Evolutionary conservation across 1,139 yeast genomes (phyloP).

Genomic region (Scheffersomyces parashehatae): DNA sequence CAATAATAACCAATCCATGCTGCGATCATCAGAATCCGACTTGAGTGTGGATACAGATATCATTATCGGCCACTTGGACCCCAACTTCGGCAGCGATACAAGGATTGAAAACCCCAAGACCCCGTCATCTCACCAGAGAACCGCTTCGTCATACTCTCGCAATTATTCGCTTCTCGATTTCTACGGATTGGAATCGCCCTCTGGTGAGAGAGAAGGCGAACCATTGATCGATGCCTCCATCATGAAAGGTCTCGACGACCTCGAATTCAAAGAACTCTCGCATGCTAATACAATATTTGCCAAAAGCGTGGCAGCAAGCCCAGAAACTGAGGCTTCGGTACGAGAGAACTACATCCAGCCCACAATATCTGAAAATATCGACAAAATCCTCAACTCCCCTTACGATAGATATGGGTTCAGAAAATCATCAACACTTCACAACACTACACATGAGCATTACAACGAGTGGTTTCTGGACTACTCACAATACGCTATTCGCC

Average conservation of each 20-base stretch:
- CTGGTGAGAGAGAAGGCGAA: constrained; percentile 7
- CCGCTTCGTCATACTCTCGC: constrained; percentile 35
- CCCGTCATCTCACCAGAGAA: constrained; percentile 24
- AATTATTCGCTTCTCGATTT: constrained; percentile 29
- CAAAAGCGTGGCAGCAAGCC: not conserved
- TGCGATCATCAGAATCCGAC: no score
- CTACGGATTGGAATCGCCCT: constrained; percentile 20
- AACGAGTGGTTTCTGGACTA: constrained; percentile 75
- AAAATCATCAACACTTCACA: constrained; percentile 52
- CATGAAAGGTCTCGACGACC: constrained; percentile 6
- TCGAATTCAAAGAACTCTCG: constrained; percentile 4
- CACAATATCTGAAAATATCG: constrained; percentile 3
- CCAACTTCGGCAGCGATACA: no score
- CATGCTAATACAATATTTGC: constrained; percentile 4
- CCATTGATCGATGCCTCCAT: constrained; percentile 4
- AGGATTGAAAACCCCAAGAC: constrained; percentile 3
- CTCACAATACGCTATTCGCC: constrained; percentile 57
- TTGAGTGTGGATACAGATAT: no score
- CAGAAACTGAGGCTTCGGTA: not conserved
- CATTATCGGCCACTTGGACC: no score
- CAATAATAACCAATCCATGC: no score
- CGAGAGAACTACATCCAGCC: constrained; percentile 6
- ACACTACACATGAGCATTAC: constrained; percentile 56
- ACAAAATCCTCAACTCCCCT: constrained; percentile 27
- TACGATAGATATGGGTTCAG: constrained; percentile 86